Conservation (phyloP, 495 filamentous ascomycete genomes). For the Aspergillus biplanus region DNA sequence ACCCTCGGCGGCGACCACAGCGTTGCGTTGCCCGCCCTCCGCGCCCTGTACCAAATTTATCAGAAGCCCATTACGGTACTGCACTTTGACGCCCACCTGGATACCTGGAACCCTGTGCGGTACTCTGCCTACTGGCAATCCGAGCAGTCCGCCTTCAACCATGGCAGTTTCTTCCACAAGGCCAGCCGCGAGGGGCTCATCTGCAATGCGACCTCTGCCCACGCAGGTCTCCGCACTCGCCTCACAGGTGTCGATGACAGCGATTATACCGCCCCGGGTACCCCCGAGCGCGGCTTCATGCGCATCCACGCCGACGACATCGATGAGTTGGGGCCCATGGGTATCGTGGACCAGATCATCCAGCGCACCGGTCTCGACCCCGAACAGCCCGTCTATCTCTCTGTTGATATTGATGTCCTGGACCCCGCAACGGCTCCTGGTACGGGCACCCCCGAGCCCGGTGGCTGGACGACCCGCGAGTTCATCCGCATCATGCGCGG, state of each 20-base stretch:
- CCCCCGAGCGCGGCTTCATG: slow-evolving; percentile 64
- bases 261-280: slow-evolving; percentile 60
- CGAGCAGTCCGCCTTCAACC: slow-evolving; percentile 74
- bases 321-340: slow-evolving; percentile 63
- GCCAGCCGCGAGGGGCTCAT: slow-evolving; percentile 76
- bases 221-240: slow-evolving; percentile 76
- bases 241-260: slow-evolving; percentile 67
- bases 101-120: slow-evolving; percentile 82
- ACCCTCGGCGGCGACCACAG: slow-evolving; percentile 83
- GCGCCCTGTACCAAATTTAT: slow-evolving; percentile 72
- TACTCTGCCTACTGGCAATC: slow-evolving; percentile 75
- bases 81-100: slow-evolving; percentile 82
- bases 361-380: slow-evolving; percentile 63
- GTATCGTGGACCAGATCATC: slow-evolving; percentile 62
- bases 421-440: slow-evolving; percentile 74
- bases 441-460: slow-evolving; percentile 74
- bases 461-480: slow-evolving; percentile 75
- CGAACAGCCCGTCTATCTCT: slow-evolving; percentile 70
- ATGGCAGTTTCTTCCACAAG: slow-evolving; percentile 86
- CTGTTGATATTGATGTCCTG: slow-evolving; percentile 75
- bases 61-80: slow-evolving; percentile 73
- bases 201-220: slow-evolving; percentile 67
- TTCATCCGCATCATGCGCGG: slow-evolving; percentile 71
- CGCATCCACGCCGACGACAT: slow-evolving; percentile 71
- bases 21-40: slow-evolving; percentile 73